Evolutionary conservation across 2,329 filamentous ascomycete genomes (phyloP).

Genomic region (Neofusicoccum parvum): DNA sequence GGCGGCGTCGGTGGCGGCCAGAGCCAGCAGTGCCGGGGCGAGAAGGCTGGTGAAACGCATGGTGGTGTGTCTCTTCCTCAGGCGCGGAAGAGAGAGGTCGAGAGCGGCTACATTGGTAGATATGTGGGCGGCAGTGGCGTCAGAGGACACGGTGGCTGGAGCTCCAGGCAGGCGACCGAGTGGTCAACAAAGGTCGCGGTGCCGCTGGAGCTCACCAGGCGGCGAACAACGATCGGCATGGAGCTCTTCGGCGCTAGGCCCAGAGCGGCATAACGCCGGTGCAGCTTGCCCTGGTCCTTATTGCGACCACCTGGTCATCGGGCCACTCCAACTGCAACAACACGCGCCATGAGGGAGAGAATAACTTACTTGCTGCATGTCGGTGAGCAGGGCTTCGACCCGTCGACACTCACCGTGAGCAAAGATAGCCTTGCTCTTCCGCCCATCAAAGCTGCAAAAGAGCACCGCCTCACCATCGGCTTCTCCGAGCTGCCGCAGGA

Average conservation of each 20-base stretch:
- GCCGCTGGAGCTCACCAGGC: background rate
- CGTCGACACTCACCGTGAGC: conserved; percentile 62
- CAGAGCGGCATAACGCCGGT: background rate
- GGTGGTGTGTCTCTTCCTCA: conserved; percentile 14
- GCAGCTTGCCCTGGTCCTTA: background rate
- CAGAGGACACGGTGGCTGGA: conserved; percentile 18
- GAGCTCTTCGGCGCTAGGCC: conserved; percentile 3
- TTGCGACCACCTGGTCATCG: conserved; percentile 20
- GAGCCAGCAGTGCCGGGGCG: conserved; percentile 35
- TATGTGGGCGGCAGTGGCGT: conserved; percentile 12
- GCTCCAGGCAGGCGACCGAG: background rate
- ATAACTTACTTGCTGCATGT: conserved; percentile 72
- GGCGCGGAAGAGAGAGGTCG: background rate
- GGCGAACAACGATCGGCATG: background rate
- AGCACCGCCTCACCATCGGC: conserved; percentile 76
- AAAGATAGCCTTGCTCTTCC: conserved; percentile 58
- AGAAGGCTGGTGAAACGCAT: conserved; percentile 38
- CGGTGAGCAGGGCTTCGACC: conserved; percentile 60
- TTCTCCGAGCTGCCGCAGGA: conserved; percentile 73
- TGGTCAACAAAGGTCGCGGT: background rate
- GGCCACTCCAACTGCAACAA: background rate
- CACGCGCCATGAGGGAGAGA: conserved; percentile 67
- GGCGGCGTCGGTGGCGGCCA: conserved; percentile 28
- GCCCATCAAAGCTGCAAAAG: conserved; percentile 67
- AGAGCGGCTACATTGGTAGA: conserved; percentile 7